These are phyloP conservation scores for Alternaria infectoria DNA, from an alignment of 2,329 filamentous ascomycete genomes.

Conservation along the genomic window DNA sequence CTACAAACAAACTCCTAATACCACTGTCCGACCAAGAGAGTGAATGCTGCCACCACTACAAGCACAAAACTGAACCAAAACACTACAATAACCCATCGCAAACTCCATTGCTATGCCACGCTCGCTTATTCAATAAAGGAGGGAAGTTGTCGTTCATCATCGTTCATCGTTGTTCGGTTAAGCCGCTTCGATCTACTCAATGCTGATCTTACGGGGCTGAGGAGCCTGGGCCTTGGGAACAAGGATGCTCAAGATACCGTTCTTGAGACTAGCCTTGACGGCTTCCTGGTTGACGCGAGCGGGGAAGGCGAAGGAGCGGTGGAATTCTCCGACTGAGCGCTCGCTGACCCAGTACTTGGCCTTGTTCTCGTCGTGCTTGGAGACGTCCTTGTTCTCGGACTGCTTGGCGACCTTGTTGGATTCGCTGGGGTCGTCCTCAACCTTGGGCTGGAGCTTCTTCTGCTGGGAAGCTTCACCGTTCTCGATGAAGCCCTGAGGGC, in stretches of 20 bases:
- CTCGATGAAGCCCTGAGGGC: constrained; percentile 58
- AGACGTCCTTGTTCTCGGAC: constrained; percentile 46
- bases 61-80: background rate
- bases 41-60: background rate
- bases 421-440: constrained; percentile 65
- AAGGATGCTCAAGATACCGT: constrained; percentile 63
- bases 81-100: background rate
- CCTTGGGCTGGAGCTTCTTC: constrained; percentile 58
- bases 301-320: constrained; percentile 65
- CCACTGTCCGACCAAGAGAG: background rate
- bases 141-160: background rate
- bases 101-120: constrained; percentile 1
- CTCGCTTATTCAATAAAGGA: background rate
- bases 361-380: constrained; percentile 55
- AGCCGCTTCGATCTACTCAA: constrained; percentile 53
- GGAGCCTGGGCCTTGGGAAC: constrained; percentile 63
- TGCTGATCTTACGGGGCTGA: constrained; percentile 59
- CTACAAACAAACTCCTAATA: background rate
- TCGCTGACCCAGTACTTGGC: constrained; percentile 73
- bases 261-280: constrained; percentile 67
- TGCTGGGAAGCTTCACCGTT: constrained; percentile 27
- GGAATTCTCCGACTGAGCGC: constrained; percentile 65
- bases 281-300: constrained; percentile 63
- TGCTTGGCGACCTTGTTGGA: constrained; percentile 34
- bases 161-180: background rate